Evolutionary conservation across 129 eudicot genomes (phyloP).

Genomic region (Daucus carota): DH1_v3.0 NC_030387.2:13062501-13063000

Average conservation of each 20-base stretch:
- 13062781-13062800: constrained; percentile 81
- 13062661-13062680: not conserved
- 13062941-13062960: constrained; percentile 89
- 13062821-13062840: constrained; percentile 29
- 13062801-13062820: constrained; percentile 89
- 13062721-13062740: not conserved
- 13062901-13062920: constrained; percentile 76
- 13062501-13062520: not conserved
- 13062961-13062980: constrained; percentile 75
- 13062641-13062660: not conserved
- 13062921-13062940: constrained; percentile 65
- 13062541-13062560: not conserved
- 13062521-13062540: not conserved
- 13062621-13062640: not conserved
- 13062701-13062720: not conserved
- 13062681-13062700: not conserved
- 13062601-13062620: not conserved
- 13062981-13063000: constrained; percentile 59
- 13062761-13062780: constrained; percentile 62
- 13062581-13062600: not conserved
- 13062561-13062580: not conserved
- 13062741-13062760: constrained; percentile 4
- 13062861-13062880: not conserved
- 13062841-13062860: not conserved
- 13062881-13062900: constrained; percentile 1